These are phyloP conservation scores for Nothomitra cinnamomea DNA, from an alignment of 2,329 filamentous ascomycete species.

Conservation along the genomic window DNA sequence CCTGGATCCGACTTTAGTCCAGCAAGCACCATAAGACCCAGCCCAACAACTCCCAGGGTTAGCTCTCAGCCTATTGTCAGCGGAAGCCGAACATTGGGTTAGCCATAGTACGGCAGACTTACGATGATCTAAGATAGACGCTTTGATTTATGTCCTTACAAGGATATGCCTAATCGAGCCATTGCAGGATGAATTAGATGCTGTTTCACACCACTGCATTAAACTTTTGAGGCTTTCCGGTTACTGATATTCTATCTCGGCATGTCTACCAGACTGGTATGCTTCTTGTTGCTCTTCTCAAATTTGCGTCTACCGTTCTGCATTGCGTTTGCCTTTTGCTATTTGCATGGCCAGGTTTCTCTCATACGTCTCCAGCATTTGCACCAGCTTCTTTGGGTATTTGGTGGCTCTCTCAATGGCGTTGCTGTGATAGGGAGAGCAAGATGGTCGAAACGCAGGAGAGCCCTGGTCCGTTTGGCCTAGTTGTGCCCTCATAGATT, in stretches of 20 bases:
- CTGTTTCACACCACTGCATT: background rate
- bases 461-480: background rate
- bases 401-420: constrained; percentile 1
- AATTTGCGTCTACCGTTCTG: background rate
- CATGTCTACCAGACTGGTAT: background rate
- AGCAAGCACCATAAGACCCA: constrained; percentile 4
- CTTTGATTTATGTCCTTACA: too few species aligned
- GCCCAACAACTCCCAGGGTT: constrained; percentile 4
- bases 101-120: background rate
- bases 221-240: background rate
- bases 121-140: background rate
- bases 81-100: constrained; percentile 5
- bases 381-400: background rate
- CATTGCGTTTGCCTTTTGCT: constrained; percentile 1
- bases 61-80: constrained; percentile 3
- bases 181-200: too few species aligned
- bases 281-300: background rate
- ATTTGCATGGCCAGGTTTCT: constrained; percentile 1
- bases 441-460: background rate
- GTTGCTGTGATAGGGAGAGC: constrained; percentile 1
- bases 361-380: background rate
- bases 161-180: too few species aligned
- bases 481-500: constrained; percentile 3
- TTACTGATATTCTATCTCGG: background rate
- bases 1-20: constrained; percentile 5